Evolutionary conservation across 176 grass and related monocot species (phyloP), one percentile per base, ranked within the genome.

Genomic region (Chrysopogon serrulatus): DNA sequence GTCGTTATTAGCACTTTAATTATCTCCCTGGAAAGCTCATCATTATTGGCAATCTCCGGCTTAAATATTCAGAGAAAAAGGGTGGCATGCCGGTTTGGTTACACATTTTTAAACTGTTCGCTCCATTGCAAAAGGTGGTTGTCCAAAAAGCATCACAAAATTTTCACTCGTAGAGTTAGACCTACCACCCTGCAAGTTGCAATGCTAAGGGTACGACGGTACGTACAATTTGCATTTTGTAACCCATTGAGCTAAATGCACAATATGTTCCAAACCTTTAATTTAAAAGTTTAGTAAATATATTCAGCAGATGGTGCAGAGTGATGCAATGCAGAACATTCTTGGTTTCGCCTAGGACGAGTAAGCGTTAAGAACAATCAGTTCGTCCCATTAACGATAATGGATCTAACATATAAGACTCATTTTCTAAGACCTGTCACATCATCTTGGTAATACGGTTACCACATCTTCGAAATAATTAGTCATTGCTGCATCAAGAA

Each of bases 291-390:
- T 27, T 32, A 2, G 53, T 56, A 21, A 21, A 72, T 10, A 14
- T 14, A 73, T 24, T 39, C 36, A 37, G 63, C 39, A 62, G 39
- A 59, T 47, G 32, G 16, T 34, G 26, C 27, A 51, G 23, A 75
- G 12, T 81, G 44, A 82, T 28, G 6, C 53, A 14, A 68, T n/a
- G 43, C 32, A 82, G 30, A 53, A 8, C 48, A 47, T 8, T 23
- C 28, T 62, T 26, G 36, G 41, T 59, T 27, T 76, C 23, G 2
- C 49, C 67, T 71, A 78, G 15, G 26, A 74, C 65, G 77, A 81
- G 77, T 81, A 74, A 82, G 62, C 74, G 57, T 88, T 43, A 88
- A 74, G 87, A 64, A 74, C 68, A 79, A 74, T 89, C 68, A 14
- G 61, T 48, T 75, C 5, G 16, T 30, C 31, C 31, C 70, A 36